Evolutionary conservation across 192 early-diverging fungal genomes (phyloP).

Genomic region (Neocallimastix lanati): DNA sequence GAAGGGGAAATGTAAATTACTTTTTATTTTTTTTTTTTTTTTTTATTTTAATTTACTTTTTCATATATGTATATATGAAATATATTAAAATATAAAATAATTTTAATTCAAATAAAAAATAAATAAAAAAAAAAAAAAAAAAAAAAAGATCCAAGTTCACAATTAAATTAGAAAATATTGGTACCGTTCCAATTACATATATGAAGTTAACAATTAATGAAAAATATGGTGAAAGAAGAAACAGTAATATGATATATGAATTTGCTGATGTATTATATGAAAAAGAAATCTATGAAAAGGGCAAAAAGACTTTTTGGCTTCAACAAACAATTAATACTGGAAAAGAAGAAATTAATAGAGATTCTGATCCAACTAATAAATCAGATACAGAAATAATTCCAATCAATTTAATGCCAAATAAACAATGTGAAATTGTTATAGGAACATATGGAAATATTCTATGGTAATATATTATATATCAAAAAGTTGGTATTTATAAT

Average conservation of each 20-base stretch:
- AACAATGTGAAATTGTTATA: not conserved
- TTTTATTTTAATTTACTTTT: not conserved
- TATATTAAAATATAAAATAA: too few relatives aligned
- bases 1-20: conserved; percentile 62
- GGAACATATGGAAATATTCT: not conserved
- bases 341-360: conserved; percentile 5
- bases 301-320: conserved; percentile 22
- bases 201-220: conserved; percentile 27
- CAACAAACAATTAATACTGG: not conserved
- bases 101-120: too few relatives aligned
- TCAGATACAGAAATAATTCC: not conserved
- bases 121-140: not conserved
- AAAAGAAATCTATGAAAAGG: conserved; percentile 45
- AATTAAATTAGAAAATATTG: conserved; percentile 56
- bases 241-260: conserved; percentile 6
- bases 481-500: too few relatives aligned
- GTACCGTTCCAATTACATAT: conserved; percentile 48
- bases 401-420: not conserved
- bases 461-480: not conserved
- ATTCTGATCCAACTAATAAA: not conserved
- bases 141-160: conserved; percentile 30
- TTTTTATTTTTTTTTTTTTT: conserved; percentile 2
- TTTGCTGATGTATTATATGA: conserved; percentile 54
- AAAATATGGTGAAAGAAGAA: not conserved
- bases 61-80: too few relatives aligned